Conservation (phyloP, 1,284 basidiomycete genomes). For the Malassezia brasiliensis region DNA sequence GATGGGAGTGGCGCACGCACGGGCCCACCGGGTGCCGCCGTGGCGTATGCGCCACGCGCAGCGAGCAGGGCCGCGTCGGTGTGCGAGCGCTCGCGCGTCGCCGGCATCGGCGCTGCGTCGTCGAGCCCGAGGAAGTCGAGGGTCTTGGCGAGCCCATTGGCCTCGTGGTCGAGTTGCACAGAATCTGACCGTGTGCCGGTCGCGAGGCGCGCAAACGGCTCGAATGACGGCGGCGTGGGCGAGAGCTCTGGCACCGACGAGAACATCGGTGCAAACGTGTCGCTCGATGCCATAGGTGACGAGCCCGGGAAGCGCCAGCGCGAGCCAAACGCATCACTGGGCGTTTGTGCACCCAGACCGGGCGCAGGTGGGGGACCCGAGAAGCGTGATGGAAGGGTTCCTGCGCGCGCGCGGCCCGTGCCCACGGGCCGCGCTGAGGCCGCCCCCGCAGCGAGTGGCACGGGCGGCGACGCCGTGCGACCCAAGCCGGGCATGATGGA, state of each 20-base stretch:
- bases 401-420: conserved; percentile 12
- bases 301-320: not conserved
- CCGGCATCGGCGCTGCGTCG: conserved; percentile 2
- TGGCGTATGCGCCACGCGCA: not conserved
- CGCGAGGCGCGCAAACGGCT: not conserved
- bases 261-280: not conserved
- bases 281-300: not conserved
- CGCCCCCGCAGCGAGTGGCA: not conserved
- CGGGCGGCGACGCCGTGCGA: not conserved
- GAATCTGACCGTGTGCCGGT: not conserved
- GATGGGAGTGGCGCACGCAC: not conserved
- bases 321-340: not conserved
- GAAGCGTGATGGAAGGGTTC: conserved; percentile 14
- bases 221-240: not conserved
- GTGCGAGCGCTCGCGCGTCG: conserved; percentile 5
- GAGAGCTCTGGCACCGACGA: not conserved
- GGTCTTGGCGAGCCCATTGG: conserved; percentile 15
- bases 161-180: not conserved
- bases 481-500: not conserved
- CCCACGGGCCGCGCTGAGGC: not conserved
- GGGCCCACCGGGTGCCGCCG: conserved; percentile 2
- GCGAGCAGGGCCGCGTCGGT: conserved; percentile 1
- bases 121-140: conserved; percentile 37
- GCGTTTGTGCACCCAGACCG: not conserved
- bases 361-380: not conserved